phyloP scores from a whole-genome alignment of 176 grass and related monocot species.

The Triticum monococcum region DNA sequence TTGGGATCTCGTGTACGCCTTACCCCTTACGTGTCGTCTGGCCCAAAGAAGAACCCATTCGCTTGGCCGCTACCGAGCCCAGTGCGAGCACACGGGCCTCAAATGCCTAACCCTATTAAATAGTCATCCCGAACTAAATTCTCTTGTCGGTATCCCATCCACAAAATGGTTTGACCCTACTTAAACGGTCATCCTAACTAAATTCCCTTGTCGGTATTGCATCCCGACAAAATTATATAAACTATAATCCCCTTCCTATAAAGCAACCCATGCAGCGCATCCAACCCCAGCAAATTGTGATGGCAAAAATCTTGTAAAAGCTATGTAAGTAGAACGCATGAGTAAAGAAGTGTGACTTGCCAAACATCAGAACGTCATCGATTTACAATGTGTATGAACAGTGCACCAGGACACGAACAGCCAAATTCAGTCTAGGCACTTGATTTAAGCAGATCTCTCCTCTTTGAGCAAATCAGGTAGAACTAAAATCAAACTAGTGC shows the following conservation, averaged over 20 bases:
- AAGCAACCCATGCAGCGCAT: not conserved
- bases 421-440: not conserved
- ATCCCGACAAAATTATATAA: not conserved
- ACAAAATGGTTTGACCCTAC: not conserved
- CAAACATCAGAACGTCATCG: not conserved
- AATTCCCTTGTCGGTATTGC: not conserved
- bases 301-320: not conserved
- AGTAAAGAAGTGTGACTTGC: not conserved
- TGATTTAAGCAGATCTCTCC: not conserved
- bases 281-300: not conserved
- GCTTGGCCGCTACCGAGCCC: not conserved
- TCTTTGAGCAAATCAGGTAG: not conserved
- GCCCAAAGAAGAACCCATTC: not conserved
- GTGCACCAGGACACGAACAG: not conserved
- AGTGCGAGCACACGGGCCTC: not conserved
- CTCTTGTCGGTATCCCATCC: not conserved
- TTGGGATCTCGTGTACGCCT: not conserved
- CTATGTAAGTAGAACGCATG: not conserved
- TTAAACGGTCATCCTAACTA: not conserved
- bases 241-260: not conserved
- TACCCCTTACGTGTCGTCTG: not conserved
- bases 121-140: not conserved
- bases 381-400: not conserved
- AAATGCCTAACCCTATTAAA: not conserved
- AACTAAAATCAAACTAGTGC: not conserved